Base-by-base conservation (phyloP, 768 basidiomycete genomes). In the Termitomyces bulborhizus region DNA sequence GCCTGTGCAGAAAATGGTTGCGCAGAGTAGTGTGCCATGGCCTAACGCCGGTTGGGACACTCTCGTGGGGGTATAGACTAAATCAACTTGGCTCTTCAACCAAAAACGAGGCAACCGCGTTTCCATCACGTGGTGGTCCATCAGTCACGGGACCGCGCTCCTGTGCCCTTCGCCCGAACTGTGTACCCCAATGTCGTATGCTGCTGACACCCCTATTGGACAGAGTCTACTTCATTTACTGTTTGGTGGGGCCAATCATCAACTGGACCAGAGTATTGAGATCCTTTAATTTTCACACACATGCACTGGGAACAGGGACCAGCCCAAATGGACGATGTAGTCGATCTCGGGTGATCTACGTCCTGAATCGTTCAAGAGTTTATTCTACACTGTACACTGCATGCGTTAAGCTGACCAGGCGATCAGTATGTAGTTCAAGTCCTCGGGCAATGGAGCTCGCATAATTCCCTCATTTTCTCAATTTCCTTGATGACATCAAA, bases 41-140 rank as follows among this genome's bases (percentile, higher is more conserved):
- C 69, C 71, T 69, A 67, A 69, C 69, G 67, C 70, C 70, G 40
- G 45, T 40, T 39, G 50, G 42, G 24, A 44, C 36, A 56, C 55
- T 55, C 31, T 51, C 3, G 16, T 29, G 37, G 57, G 57, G 48
- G 50, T 46, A 43, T 47, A 37, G 54, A 52, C 18, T 47, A 26
- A 51, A 55, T 46, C 21, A 43, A 49, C 37, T 29, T 29, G 12
- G 18, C 41, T 32, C 29, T 29, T 26, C 16, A 55, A 43, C 32
- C 36, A 46, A 57, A 60, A 64, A 62, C 63, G 63, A 64, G 63
- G 63, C 61, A 43, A 62, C 40, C 63, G 63, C 63, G 63, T 62
- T 62, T 34, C 31, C 11, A 31, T 60, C 63, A 64, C 63, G 61
- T 64, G 63, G 43, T 62, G 52, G 60, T 63, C 53, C 53, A 55